Evolutionary conservation across 768 basidiomycete genomes (phyloP), one percentile per base, ranked within the genome.

Genomic region (Mrakia blollopis): DNA sequence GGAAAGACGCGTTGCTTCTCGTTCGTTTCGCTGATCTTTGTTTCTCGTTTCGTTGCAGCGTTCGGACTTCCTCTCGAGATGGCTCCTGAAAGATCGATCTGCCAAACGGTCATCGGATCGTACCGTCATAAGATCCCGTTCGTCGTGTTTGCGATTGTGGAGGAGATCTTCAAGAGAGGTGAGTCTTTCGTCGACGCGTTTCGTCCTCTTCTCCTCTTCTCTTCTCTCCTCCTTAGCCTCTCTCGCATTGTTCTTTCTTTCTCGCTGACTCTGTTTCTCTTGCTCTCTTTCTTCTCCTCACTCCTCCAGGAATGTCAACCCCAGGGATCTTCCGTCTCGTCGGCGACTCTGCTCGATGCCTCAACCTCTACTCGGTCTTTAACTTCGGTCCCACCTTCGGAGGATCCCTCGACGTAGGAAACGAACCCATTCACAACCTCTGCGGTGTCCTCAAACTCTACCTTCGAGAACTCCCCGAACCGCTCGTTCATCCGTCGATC

Each of bases 81-180:
- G 25, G 77, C 80, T 5, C 81, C 81, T 6, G 47, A 77, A 1
- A 79, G 79, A 6, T 79, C 79, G 35, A 80, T 81, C 80, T 81
- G 81, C 75, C 80, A 80, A 2, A 77, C 78, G 23, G 63, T 80
- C 50, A 81, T 83, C 57, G 81, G 81, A 1, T 80, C 81, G 28
- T 80, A 81, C 57, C 73, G 74, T 23, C 81, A 82, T 67, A 81
- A 82, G 60, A 68, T 83, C 23, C 82, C 82, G 23, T 65, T 81
- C 11, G 78, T 82, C 3, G 79, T 83, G 50, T 82, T 81, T 73
- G 79, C 79, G 9, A 76, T 81, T 5, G 79, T 81, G 14, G 82
- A 83, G 62, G 81, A 83, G 78, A 82, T 83, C 32, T 82, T 81
- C 73, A 79, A 80, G 41, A 63, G 81, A 62, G 82, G 82, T 80